Evolutionary conservation across 345 rosid genomes (phyloP).

Genomic region (Barbarea vulgaris): DNA sequence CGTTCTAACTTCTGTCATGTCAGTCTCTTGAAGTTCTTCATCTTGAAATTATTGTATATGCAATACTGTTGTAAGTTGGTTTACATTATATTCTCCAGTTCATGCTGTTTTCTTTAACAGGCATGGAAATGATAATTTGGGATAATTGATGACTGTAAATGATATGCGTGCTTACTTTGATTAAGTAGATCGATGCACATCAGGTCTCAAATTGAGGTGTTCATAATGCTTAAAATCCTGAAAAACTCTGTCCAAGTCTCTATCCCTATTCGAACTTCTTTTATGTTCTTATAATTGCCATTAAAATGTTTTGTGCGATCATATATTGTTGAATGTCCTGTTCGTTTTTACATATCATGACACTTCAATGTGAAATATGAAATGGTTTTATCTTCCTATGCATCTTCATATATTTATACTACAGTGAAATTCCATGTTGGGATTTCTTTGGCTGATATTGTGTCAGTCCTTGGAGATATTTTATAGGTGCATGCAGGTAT

Average conservation of each 20-base stretch:
- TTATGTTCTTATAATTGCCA: constrained; percentile 5
- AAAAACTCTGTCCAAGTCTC: not conserved
- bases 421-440: not conserved
- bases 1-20: not conserved
- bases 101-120: not conserved
- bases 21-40: constrained; percentile 14
- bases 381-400: constrained; percentile 17
- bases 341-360: constrained; percentile 6
- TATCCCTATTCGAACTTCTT: constrained; percentile 1
- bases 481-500: constrained; percentile 14
- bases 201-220: not conserved
- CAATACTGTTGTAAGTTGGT: not conserved
- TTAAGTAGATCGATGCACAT: constrained; percentile 4
- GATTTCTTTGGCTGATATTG: constrained; percentile 10
- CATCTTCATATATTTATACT: not conserved
- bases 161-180: constrained; percentile 2
- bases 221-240: not conserved
- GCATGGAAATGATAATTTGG: not conserved
- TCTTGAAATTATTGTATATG: constrained; percentile 12
- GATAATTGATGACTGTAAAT: not conserved
- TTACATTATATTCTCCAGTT: not conserved
- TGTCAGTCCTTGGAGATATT: constrained; percentile 3
- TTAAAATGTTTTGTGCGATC: not conserved
- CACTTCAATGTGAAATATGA: constrained; percentile 10
- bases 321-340: not conserved